Base-by-base conservation (phyloP, 345 rosid species). In the Citrus trifoliata region DNA sequence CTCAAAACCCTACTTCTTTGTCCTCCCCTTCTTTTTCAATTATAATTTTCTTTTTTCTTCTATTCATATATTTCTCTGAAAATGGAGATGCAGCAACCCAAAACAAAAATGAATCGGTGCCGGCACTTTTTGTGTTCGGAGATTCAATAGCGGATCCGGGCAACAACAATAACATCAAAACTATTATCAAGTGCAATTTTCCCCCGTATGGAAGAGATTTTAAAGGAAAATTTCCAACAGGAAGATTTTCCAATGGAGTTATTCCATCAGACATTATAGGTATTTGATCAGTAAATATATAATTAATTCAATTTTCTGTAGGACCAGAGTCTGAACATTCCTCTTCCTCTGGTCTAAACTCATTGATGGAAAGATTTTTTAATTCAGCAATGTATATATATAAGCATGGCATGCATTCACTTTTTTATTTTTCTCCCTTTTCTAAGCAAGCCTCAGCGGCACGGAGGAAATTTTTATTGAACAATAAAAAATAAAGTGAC, bases 131-230 rank as follows among this genome's bases (percentile, higher is more conserved):
- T 24, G 85, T 77, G 73, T 89, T 89, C 65, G 91, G 94, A 24
- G 91, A 90, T 77, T 90, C 92, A 2, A 79, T 88, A 24, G 77
- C 85, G 28, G 94, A 90, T 82, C 81, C 94, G 1, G 94, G 92
- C 63, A 90, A 90, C 80, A 90, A 90, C 77, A 83, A 90, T 74
- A 3, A 77, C 32, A 42, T 90, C 24, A 25, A 51, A 6, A 89
- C 92, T 1, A 1, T 83, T 19, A 72, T 69, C 53, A 90, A 82
- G 85, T 74, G 85, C 84, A 76, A 90, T 67, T 89, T 89, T 66
- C 85, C 61, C 0, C 94, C 92, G 0, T 88, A 90, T 65, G 94
- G 92, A 68, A 85, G 86, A 79, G 83, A 83, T 78, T 88, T 90
- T 76, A 60, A 22, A 38, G 81, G 85, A 27, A 80, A 81, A 83